Base-by-base conservation (phyloP, 2,329 filamentous ascomycete species). In the Arachnomyces sp. region DNA sequence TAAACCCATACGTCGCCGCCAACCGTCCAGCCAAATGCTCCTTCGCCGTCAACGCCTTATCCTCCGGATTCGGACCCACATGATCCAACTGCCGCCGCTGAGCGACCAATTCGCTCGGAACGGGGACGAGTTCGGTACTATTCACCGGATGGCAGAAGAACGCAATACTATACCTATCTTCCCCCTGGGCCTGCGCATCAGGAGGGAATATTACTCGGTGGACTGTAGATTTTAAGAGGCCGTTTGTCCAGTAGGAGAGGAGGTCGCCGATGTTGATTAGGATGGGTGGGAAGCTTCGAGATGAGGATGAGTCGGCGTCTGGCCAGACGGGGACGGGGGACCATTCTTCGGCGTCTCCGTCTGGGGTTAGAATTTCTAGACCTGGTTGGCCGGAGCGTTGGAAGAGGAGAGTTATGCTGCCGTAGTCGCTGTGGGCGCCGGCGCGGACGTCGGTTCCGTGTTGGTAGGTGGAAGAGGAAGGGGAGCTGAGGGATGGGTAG, bases 361-460 rank as follows among this genome's bases (percentile, higher is more conserved):
- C 67, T 0, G 71, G 72, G 2, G 78, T 82, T 5, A 82, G 73
- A 45, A 96, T 82, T 61, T 96, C 88, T 1, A 98, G 72, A 0
- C 92, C 92, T 0, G 88, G 82, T 54, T 95, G 88, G 2, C 84
- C 84, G 1, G 78, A 77, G 2, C 89, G 77, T 50, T 92, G 87
- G 70, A 98, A 96, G 8, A 96, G 75, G 0, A 82, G 68, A 0
- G 79, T 83, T 36, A 83, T 56, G 40, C 68, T 75, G 25, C 78
- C 77, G 64, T 95, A 95, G 67, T 95, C 89, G 3, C 84, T 90
- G 62, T 96, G 90, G 0, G 90, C 88, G 42, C 90, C 92, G 5
- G 90, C 90, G 18, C 90, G 82, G 45, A 95, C 77, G 54, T 90
- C 85, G 13, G 69, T 63, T 29, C 65, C 62, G 4, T 72, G 70